phyloP scores from a whole-genome alignment of 306 rosid genomes.

The Dryas octopetala region DNA sequence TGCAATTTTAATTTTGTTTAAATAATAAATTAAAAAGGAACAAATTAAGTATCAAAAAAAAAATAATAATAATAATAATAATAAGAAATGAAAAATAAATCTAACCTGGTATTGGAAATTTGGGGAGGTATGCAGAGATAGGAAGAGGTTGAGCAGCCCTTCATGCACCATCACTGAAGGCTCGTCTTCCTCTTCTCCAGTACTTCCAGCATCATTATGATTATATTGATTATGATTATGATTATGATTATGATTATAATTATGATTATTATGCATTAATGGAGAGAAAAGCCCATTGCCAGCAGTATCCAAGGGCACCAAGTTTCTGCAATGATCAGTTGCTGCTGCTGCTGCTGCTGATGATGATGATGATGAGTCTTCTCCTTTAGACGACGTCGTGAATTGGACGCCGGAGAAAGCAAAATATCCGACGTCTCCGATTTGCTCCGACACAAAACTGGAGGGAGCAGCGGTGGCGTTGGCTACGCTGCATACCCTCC shows the following conservation, averaged over 20 bases:
- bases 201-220: constrained; percentile 14
- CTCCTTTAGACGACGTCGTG: too few species aligned
- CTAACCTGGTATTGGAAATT: constrained; percentile 58
- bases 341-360: not conserved
- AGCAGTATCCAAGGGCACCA: constrained; percentile 40
- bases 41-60: too few species aligned
- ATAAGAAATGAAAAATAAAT: not conserved
- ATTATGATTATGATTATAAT: not conserved
- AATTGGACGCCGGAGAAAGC: constrained; percentile 69
- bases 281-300: constrained; percentile 35
- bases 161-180: constrained; percentile 58
- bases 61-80: too few species aligned
- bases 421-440: constrained; percentile 49
- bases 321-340: constrained; percentile 15
- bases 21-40: too few species aligned
- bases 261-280: constrained; percentile 20
- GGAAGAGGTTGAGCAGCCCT: constrained; percentile 50
- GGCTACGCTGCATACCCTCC: constrained; percentile 65
- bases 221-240: constrained; percentile 9
- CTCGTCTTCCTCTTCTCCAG: constrained; percentile 36
- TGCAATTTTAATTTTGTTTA: too few species aligned
- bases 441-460: constrained; percentile 33
- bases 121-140: constrained; percentile 26
- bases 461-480: constrained; percentile 24
- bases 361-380: not conserved